Conservation (phyloP, 78 protist species). For the Dictyostelium brefeldianum region DNA sequence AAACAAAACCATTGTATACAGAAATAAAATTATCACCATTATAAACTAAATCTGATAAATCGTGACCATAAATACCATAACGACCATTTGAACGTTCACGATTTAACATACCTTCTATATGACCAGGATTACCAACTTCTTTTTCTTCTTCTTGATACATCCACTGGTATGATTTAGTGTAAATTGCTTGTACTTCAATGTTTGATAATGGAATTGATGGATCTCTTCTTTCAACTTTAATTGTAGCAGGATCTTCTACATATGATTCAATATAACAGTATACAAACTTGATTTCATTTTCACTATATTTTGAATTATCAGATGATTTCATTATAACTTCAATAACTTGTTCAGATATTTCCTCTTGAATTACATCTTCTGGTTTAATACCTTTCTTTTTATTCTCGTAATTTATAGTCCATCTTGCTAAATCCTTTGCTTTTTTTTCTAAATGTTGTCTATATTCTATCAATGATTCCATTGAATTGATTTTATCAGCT, state of each 20-base stretch:
- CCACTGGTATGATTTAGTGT: background rate
- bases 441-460: too few species aligned
- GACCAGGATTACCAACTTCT: slow-evolving; percentile 1
- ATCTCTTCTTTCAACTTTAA: background rate
- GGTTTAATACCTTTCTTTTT: too few species aligned
- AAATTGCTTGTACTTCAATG: background rate
- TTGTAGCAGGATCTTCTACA: background rate
- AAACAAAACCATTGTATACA: too few species aligned
- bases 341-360: too few species aligned
- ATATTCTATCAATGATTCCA: too few species aligned
- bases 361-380: too few species aligned
- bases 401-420: too few species aligned
- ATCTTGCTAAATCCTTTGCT: too few species aligned
- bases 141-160: background rate
- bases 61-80: background rate
- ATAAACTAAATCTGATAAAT: background rate
- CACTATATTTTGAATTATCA: too few species aligned
- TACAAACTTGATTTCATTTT: background rate
- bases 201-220: background rate
- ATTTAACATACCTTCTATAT: background rate
- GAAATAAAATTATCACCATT: background rate
- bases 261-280: background rate
- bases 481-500: too few species aligned
- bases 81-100: background rate
- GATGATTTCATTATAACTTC: too few species aligned